Evolutionary conservation across 768 basidiomycete genomes (phyloP).

Genomic region (Pleurotus tuber-regium): DNA sequence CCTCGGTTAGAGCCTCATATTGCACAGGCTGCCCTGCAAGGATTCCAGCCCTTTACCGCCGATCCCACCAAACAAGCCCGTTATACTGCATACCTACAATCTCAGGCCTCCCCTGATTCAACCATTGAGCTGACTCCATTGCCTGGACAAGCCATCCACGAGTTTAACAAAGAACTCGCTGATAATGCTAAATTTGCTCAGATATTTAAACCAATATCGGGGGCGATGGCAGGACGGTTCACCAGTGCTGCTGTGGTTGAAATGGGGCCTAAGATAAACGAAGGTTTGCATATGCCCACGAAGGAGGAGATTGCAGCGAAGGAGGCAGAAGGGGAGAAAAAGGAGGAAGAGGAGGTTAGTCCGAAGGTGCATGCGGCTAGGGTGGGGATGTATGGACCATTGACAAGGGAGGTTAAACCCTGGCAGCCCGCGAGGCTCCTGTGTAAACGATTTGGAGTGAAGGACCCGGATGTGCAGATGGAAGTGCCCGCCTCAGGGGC

Average conservation of each 20-base stretch:
- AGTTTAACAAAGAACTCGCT: constrained; percentile 77
- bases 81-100: constrained; percentile 78
- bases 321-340: constrained; percentile 37
- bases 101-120: constrained; percentile 55
- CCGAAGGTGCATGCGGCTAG: constrained; percentile 81
- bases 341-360: constrained; percentile 57
- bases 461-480: constrained; percentile 71
- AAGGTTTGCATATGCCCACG: constrained; percentile 66
- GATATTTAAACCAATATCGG: constrained; percentile 89
- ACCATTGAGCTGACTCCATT: constrained; percentile 49
- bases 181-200: constrained; percentile 87
- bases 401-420: constrained; percentile 71
- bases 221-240: constrained; percentile 94
- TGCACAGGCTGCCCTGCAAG: constrained; percentile 82
- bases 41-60: constrained; percentile 85
- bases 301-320: constrained; percentile 42
- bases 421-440: constrained; percentile 87
- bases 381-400: constrained; percentile 84
- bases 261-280: constrained; percentile 53
- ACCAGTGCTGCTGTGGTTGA: constrained; percentile 79
- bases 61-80: constrained; percentile 81
- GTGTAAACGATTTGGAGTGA: constrained; percentile 93
- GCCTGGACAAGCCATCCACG: constrained; percentile 58
- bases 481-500: constrained; percentile 36
- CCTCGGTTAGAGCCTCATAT: constrained; percentile 72